These are phyloP conservation scores for Lecanicillium sp. DNA, from an alignment of 2,329 filamentous ascomycete genomes.

Conservation along the genomic window DNA sequence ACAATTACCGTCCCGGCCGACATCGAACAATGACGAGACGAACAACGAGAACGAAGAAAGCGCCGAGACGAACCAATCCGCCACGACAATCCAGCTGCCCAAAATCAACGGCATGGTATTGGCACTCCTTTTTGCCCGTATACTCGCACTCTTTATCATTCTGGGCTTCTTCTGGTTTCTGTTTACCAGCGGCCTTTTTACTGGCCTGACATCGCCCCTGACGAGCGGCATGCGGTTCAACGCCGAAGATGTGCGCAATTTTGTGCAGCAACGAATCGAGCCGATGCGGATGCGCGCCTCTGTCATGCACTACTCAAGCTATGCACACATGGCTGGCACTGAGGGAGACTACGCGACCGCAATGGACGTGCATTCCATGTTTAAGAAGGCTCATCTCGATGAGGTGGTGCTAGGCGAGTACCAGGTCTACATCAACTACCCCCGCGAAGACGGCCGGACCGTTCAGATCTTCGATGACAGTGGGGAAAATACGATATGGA, in stretches of 20 bases:
- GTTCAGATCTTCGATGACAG: conserved; percentile 71
- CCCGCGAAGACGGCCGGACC: conserved; percentile 63
- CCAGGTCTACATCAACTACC: conserved; percentile 89
- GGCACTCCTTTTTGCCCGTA: conserved; percentile 59
- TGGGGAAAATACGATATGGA: conserved; percentile 57
- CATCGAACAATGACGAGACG: conserved; percentile 10
- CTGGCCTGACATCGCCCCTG: conserved; percentile 52
- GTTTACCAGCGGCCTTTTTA: conserved; percentile 78
- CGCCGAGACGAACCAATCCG: not conserved
- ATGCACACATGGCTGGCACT: conserved; percentile 88
- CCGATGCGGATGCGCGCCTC: conserved; percentile 61
- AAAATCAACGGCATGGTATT: conserved; percentile 33
- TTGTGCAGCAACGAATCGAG: conserved; percentile 67
- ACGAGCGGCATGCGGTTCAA: conserved; percentile 65
- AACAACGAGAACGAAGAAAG: not conserved
- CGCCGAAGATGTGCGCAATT: conserved; percentile 70
- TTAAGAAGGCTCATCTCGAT: conserved; percentile 65
- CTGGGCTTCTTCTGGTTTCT: conserved; percentile 73
- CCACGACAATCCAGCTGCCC: conserved; percentile 18
- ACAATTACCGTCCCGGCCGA: conserved; percentile 32
- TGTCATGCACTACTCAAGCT: conserved; percentile 68
- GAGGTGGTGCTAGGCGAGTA: conserved; percentile 70
- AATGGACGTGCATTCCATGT: conserved; percentile 73
- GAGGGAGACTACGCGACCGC: conserved; percentile 84
- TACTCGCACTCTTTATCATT: conserved; percentile 69